Base-by-base conservation (phyloP, 208 protist genomes). In the Trypanosoma theileri region DNA sequence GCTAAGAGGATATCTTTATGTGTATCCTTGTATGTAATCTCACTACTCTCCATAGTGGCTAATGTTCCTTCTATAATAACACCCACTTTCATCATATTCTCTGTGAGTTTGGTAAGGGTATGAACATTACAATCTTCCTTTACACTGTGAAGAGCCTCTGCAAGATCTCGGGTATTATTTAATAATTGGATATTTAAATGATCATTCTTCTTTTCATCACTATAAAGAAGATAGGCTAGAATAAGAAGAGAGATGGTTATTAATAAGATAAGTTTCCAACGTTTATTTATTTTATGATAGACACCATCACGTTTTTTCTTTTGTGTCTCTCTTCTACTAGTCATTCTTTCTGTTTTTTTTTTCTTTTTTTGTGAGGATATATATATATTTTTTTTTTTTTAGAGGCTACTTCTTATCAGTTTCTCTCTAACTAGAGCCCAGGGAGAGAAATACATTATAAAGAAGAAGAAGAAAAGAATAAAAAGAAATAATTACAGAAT, bases 41-140 rank as follows among this genome's bases (percentile, higher is more conserved):
- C 42, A 16, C 40, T 35, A 21, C 31, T 45, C 10, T 41, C 56
- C 8, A 24, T 21, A 17, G 26, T 42, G 3, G 31, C 46, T 42
- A 71, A 55, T 10, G 8, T 46, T 14, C 24, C 19, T 22, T 71
- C 66, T 21, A 71, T 11, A 16, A 56, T 19, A 16, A 57, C 35
- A 12, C 66, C 66, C 54, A 71, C 55, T 19, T n/a, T 11, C 56
- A 61, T 51, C 56, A 63, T 71, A n/a, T 17, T 40, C 44, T 48
- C 42, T 0, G 35, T 45, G 10, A 61, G 13, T 12, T 22, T 19
- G 6, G 10, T 35, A 17, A 69, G n/a, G 0, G 21, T 55, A n/a
- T 13, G 31, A 12, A 58, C 14, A 40, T 21, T 56, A 21, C 12
- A 28, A 55, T 63, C 19, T 22, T 56, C 46, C 24, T 45, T 63